Evolutionary conservation across 2,329 filamentous ascomycete species (phyloP), one percentile per base, ranked within the genome.

Genomic region (Botrytis cinerea): DNA sequence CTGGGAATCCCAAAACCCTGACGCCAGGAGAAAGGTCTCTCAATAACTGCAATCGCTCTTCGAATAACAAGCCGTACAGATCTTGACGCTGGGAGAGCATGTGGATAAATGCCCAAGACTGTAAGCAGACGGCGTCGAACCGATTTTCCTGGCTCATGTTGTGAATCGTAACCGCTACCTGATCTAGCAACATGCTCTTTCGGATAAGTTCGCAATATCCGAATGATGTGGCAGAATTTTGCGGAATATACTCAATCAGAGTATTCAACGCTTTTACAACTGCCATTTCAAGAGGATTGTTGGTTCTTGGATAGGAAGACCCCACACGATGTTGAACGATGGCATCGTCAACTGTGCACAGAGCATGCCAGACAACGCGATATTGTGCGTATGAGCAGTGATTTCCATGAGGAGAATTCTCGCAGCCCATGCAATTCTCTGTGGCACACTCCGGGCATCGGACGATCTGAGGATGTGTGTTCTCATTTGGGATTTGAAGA

Each of bases 341-440:
- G 2, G 64, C 46, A 43, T 68, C 64, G 8, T 68, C 64, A 1
- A 68, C 64, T 14, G 35, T 4, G 7, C 64, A 68, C 25, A 68
- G 38, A 20, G 64, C 46, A 57, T 68, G 35, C 64, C 64, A 68
- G 25, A 68, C 46, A 12, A 43, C 32, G n/a, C 35, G 46, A 68
- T n/a, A 38, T 2, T 28, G 5, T 1, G 25, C 64, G n/a, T 40
- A 68, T 12, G 35, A 43, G 38, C 64, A 68, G 9, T 16, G 22
- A 6, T 68, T 2, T 1, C 43, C 64, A 54, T 54, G 64, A 0
- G 46, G 64, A 16, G 35, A 40, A 4, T 68, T 54, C 9, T 54
- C 64, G 2, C 64, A 68, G 1, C 32, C 64, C 64, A 68, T 54
- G 8, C 64, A 68, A 1, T 68, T 68, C 2, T 68, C 64, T 4